Evolutionary conservation across 345 rosid species (phyloP).

Genomic region (Aquilaria sinensis): DNA sequence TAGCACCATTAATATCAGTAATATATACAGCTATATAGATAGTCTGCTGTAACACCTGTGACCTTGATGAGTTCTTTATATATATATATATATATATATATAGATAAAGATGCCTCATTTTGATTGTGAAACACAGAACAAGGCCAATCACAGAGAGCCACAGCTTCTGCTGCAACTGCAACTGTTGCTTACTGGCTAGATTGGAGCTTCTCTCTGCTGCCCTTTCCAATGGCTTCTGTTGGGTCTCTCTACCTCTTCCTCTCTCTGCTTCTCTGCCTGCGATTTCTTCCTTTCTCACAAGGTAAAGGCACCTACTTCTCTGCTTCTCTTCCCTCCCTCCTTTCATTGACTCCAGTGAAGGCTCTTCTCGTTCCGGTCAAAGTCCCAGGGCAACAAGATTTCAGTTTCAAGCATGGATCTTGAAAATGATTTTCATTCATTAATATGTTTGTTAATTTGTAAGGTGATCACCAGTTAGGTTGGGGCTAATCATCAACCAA

Average conservation of each 20-base stretch:
- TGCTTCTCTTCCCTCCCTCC: slow-evolving; percentile 10
- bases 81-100: slow-evolving; percentile 13
- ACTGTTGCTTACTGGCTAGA: slow-evolving; percentile 9
- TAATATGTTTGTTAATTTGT: no score
- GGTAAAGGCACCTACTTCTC: slow-evolving; percentile 34
- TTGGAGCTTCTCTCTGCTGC: slow-evolving; percentile 19
- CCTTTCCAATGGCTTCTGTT: slow-evolving; percentile 10
- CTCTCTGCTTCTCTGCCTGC: slow-evolving; percentile 25
- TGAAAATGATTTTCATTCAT: background rate
- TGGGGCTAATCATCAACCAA: background rate
- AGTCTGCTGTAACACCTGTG: background rate
- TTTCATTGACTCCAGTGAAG: background rate
- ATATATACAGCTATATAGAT: slow-evolving; percentile 12
- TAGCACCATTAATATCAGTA: no score
- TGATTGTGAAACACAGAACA: slow-evolving; percentile 25
- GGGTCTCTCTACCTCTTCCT: slow-evolving; percentile 27
- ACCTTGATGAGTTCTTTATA: slow-evolving; percentile 1
- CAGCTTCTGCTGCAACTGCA: slow-evolving; percentile 7
- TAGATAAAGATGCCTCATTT: slow-evolving; percentile 5
- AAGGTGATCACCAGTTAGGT: background rate
- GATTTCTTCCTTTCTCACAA: slow-evolving; percentile 34
- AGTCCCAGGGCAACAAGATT: background rate
- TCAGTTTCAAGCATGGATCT: background rate
- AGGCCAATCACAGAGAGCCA: slow-evolving; percentile 54
- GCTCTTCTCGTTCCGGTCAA: background rate